Evolutionary conservation across 2,329 filamentous ascomycete species (phyloP), one percentile per base, ranked within the genome.

Genomic region (Aureobasidium uvarum): DNA sequence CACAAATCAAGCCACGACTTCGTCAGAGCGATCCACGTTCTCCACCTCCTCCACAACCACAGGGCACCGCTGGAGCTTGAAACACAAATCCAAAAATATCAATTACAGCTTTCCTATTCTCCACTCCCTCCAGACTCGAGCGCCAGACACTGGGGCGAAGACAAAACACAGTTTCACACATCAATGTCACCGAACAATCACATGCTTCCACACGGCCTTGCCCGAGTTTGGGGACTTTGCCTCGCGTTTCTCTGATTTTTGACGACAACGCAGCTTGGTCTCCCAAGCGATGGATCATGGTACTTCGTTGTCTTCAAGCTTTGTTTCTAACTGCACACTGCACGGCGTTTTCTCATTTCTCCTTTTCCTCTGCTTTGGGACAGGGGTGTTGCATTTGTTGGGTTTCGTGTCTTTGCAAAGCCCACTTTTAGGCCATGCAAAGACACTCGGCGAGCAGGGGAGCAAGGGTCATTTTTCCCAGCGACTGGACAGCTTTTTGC

Each of bases 31-130:
- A 60, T 48, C 36, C 56, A 39, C 41, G 31, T 33, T 36, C 28
- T 45, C 31, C 36, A 8, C 25, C 16, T 13, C 20, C 5, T 28
- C 8, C n/a, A 45, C 55, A 58, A 45, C 18, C 55, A 45, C 55
- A 58, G 55, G 33, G 55, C 55, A 58, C 55, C 20, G 39, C 55
- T 25, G 38, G 55, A 33, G 39, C 41, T 58, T 58, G 55, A 58
- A 33, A 58, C 55, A 58, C 55, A 58, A 33, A 43, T 28, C 18
- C 20, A 55, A 56, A 58, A 58, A 58, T 45, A 58, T 39, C 5
- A 58, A 58, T n/a, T 38, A 58, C 55, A 45, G 55, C 38, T 58
- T 58, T 58, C 55, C 28, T 58, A 18, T 38, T 36, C 39, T 39
- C 8, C 10, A 36, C 10, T 20, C 14, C 28, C 41, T 45, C 23